Evolutionary conservation across 495 filamentous ascomycete genomes (phyloP).

Genomic region (Aspergillus mulundensis): DNA sequence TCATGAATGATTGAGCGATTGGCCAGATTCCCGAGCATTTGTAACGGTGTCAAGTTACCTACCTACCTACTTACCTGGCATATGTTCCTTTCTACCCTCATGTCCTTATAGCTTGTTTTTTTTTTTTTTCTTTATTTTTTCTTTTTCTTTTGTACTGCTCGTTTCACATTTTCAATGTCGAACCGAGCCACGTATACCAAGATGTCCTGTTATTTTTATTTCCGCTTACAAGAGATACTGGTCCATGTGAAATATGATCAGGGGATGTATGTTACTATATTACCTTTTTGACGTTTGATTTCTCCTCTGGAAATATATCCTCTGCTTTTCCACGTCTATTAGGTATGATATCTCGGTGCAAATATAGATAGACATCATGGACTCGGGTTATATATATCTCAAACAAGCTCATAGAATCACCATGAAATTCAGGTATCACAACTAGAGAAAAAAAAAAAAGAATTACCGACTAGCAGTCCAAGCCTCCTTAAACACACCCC

Average conservation of each 20-base stretch:
- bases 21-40: constrained; percentile 42
- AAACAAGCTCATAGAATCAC: background rate
- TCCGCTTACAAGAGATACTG: constrained; percentile 1
- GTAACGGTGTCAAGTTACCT: constrained; percentile 36
- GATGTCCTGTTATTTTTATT: constrained; percentile 5
- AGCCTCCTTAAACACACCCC: constrained; percentile 62
- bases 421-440: background rate
- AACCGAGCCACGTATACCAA: constrained; percentile 8
- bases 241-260: constrained; percentile 9
- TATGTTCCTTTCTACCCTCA: constrained; percentile 36
- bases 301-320: background rate
- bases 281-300: constrained; percentile 3
- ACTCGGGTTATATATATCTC: background rate
- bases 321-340: background rate
- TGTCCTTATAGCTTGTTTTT: constrained; percentile 26
- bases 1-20: constrained; percentile 44
- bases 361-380: background rate
- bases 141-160: constrained; percentile 19
- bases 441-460: background rate
- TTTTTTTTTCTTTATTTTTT: constrained; percentile 26
- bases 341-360: constrained; percentile 1
- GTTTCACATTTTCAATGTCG: background rate
- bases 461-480: constrained; percentile 47
- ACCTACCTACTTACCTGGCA: constrained; percentile 28
- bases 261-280: constrained; percentile 10